A percentile compares a stretch with the other conserved stretches of the same genome.
Conservation (phyloP, 2,329 filamentous ascomycete species). For the Alternaria sp. region DNA sequence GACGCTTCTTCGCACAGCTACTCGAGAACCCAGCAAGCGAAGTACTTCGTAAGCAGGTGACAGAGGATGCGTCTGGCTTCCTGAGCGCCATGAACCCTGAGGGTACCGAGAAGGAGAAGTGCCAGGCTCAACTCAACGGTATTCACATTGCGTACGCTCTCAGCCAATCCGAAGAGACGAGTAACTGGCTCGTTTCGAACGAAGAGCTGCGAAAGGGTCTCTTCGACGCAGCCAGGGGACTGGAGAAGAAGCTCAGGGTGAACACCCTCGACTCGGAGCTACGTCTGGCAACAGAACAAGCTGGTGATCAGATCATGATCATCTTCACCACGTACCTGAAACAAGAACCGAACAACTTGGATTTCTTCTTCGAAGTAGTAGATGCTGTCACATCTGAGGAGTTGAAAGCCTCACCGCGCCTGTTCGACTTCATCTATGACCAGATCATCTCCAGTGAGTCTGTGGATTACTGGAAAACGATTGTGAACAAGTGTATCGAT, state of each 20-base stretch:
- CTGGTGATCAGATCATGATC: slow-evolving; percentile 83
- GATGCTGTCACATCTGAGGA: slow-evolving; percentile 84
- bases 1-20: slow-evolving; percentile 88
- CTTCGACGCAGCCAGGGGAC: slow-evolving; percentile 72
- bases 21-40: slow-evolving; percentile 77
- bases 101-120: slow-evolving; percentile 68
- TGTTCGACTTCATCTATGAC: slow-evolving; percentile 84
- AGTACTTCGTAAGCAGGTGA: slow-evolving; percentile 75
- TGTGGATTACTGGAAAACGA: slow-evolving; percentile 81
- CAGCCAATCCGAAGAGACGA: slow-evolving; percentile 68
- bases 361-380: slow-evolving; percentile 83
- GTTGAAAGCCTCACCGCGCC: slow-evolving; percentile 74
- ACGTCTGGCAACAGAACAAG: slow-evolving; percentile 85
- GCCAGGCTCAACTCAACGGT: slow-evolving; percentile 82
- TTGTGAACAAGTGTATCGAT: slow-evolving; percentile 86
- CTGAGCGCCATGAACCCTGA: slow-evolving; percentile 71
- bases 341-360: slow-evolving; percentile 75
- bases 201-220: slow-evolving; percentile 64
- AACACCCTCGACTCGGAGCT: slow-evolving; percentile 74
- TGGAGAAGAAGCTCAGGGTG: slow-evolving; percentile 75
- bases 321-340: slow-evolving; percentile 83
- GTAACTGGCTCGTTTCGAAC: slow-evolving; percentile 68
- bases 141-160: slow-evolving; percentile 86
- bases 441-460: slow-evolving; percentile 84
- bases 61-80: slow-evolving; percentile 74